Percentiles rank a stretch among this genome's conserved stretches.
Conservation (phyloP, 495 filamentous ascomycete species). For the Talaromyces liani region DNA sequence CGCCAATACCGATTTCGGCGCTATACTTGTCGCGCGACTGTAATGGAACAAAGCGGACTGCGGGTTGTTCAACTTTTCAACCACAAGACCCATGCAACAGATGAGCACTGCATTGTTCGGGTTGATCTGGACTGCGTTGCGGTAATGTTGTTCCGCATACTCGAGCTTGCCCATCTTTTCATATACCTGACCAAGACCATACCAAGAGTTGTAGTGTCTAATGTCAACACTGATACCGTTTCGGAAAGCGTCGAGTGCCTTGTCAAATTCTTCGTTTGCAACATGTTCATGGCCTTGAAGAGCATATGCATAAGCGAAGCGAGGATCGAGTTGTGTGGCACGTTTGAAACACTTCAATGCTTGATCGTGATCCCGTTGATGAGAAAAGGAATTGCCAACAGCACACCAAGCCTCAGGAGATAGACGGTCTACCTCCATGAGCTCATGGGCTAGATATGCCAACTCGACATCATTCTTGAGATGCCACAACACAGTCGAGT, state of each 20-base stretch:
- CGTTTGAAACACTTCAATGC: constrained; percentile 92
- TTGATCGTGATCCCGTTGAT: constrained; percentile 91
- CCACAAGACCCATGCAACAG: constrained; percentile 80
- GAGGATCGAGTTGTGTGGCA: constrained; percentile 80
- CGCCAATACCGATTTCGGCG: constrained; percentile 72
- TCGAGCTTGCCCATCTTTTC: constrained; percentile 93
- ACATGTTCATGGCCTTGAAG: constrained; percentile 95
- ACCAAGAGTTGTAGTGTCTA: constrained; percentile 95
- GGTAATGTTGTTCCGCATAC: constrained; percentile 83
- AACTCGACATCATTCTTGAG: constrained; percentile 85
- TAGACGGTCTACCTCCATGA: constrained; percentile 75
- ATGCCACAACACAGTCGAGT: constrained; percentile 96
- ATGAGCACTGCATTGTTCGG: constrained; percentile 85
- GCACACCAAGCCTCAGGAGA: constrained; percentile 95
- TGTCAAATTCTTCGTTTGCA: constrained; percentile 95
- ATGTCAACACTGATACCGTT: constrained; percentile 74
- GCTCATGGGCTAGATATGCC: constrained; percentile 83
- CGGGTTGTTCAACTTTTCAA: constrained; percentile 79
- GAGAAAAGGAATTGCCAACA: constrained; percentile 88
- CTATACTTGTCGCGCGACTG: constrained; percentile 66
- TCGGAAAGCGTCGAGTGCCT: constrained; percentile 78
- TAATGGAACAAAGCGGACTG: constrained; percentile 73
- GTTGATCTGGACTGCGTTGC: constrained; percentile 77
- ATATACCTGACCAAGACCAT: constrained; percentile 86
- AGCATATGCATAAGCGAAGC: constrained; percentile 92